Evolutionary conservation across 2,329 filamentous ascomycete species (phyloP).

Genomic region (Pestalotiopsis sp.): DNA sequence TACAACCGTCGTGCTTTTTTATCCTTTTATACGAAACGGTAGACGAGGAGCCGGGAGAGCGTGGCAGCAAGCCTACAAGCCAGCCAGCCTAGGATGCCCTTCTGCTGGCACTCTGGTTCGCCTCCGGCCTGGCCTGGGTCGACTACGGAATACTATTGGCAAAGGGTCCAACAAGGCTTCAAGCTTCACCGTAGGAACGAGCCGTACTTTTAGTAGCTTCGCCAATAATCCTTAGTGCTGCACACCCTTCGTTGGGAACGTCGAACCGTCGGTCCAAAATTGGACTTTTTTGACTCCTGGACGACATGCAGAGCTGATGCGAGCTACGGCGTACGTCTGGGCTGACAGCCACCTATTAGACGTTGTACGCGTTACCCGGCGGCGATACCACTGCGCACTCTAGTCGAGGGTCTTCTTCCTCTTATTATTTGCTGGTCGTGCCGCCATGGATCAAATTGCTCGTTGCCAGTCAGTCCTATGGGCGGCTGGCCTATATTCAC

Average conservation of each 20-base stretch:
- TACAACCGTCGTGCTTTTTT: neutral
- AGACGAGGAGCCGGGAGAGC: neutral
- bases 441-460: neutral
- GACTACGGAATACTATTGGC: neutral
- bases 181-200: constrained; percentile 7
- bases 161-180: neutral
- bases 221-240: neutral
- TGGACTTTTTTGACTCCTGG: neutral
- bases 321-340: neutral
- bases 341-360: neutral
- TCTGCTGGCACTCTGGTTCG: neutral
- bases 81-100: neutral
- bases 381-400: neutral
- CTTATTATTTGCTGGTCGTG: neutral
- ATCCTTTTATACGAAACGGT: neutral
- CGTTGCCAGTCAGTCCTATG: neutral
- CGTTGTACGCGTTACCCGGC: neutral
- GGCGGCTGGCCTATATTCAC: too few species aligned
- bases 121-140: neutral
- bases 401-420: neutral
- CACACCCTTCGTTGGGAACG: neutral
- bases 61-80: neutral
- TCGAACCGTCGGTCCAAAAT: neutral
- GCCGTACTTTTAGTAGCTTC: neutral
- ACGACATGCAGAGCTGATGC: neutral